A percentile compares a stretch with the other conserved stretches of the same genome.
These are phyloP conservation scores for Alternaria ventricosa DNA, from an alignment of 2,329 filamentous ascomycete genomes.

Conservation along the genomic window DNA sequence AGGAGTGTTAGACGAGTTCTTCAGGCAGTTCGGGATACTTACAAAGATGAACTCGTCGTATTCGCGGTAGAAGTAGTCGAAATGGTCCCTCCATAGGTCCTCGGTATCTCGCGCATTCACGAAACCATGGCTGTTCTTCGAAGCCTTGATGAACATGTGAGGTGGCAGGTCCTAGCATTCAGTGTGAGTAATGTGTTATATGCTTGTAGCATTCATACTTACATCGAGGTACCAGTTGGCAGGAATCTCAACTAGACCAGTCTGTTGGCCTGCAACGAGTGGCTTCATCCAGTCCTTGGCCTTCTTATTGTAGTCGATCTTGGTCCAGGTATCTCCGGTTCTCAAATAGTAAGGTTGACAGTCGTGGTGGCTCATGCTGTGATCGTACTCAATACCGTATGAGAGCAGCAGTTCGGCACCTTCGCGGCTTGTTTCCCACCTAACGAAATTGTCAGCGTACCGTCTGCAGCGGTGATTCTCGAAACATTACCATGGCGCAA, in stretches of 20 bases:
- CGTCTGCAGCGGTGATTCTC: no score
- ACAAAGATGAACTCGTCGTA: slow-evolving; percentile 76
- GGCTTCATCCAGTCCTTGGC: slow-evolving; percentile 72
- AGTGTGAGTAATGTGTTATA: slow-evolving; percentile 23
- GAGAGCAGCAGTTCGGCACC: slow-evolving; percentile 68
- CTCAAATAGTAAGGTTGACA: slow-evolving; percentile 69
- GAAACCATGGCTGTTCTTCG: slow-evolving; percentile 68
- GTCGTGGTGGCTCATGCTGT: slow-evolving; percentile 70
- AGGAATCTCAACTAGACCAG: slow-evolving; percentile 71
- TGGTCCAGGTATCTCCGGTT: slow-evolving; percentile 70
- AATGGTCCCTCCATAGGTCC: slow-evolving; percentile 69
- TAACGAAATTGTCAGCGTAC: slow-evolving; percentile 46
- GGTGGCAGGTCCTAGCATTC: slow-evolving; percentile 57
- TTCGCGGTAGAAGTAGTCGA: slow-evolving; percentile 76
- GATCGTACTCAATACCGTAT: slow-evolving; percentile 74
- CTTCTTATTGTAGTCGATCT: slow-evolving; percentile 69
- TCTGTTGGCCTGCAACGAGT: slow-evolving; percentile 63
- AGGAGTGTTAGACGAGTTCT: background rate
- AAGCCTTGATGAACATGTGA: slow-evolving; percentile 74
- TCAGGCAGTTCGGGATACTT: slow-evolving; percentile 53
- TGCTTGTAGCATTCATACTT: background rate
- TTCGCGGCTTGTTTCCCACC: slow-evolving; percentile 73
- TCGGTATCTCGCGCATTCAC: slow-evolving; percentile 64
- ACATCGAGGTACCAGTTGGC: slow-evolving; percentile 67
- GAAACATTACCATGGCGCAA: slow-evolving; percentile 66